Evolutionary conservation across 106 monocot genomes (phyloP).

Genomic region (Narthecium ossifragum): DNA sequence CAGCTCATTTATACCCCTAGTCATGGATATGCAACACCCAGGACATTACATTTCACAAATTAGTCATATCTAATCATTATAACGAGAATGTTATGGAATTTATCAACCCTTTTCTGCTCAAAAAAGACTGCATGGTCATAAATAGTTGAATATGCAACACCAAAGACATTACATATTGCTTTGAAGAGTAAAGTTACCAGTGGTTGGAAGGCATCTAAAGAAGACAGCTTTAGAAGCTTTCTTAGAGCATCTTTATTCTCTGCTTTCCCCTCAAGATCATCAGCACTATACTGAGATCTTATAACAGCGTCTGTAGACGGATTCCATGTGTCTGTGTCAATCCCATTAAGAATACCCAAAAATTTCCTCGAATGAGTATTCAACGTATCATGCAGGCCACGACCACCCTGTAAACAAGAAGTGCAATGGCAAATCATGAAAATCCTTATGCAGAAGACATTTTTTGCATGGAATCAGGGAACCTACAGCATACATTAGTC

Average conservation of each 20-base stretch:
- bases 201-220: conserved; percentile 46
- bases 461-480: too few relatives aligned
- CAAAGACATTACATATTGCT: too few relatives aligned
- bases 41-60: too few relatives aligned
- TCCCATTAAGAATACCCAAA: conserved; percentile 86
- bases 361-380: conserved; percentile 67
- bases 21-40: too few relatives aligned
- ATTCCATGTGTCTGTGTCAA: conserved; percentile 87
- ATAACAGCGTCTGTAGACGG: conserved; percentile 70
- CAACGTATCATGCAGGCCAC: conserved; percentile 72
- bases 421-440: too few relatives aligned
- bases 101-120: too few relatives aligned
- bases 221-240: conserved; percentile 52
- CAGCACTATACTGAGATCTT: conserved; percentile 50
- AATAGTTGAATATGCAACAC: neutral
- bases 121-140: too few relatives aligned
- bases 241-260: conserved; percentile 64
- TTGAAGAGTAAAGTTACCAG: conserved; percentile 66
- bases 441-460: too few relatives aligned
- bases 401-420: conserved; percentile 50
- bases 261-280: conserved; percentile 71
- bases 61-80: too few relatives aligned
- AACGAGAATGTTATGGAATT: too few relatives aligned
- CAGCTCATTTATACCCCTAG: too few relatives aligned
- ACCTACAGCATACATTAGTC: too few relatives aligned